Evolutionary conservation across 495 filamentous ascomycete species (phyloP), one percentile per base, ranked within the genome.

Genomic region (Aspergillus haitiensis): DNA sequence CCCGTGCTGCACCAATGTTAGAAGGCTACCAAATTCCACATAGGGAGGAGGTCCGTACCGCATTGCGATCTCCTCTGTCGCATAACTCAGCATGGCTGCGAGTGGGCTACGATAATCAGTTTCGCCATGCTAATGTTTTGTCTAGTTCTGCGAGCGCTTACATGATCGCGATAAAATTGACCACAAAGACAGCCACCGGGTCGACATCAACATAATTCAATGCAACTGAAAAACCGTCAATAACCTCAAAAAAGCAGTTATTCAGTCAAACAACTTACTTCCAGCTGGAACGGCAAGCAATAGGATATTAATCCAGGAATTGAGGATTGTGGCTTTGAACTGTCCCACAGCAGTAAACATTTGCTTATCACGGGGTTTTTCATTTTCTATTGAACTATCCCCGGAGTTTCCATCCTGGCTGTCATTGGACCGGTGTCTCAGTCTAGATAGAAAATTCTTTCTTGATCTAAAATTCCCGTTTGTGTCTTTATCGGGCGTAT

Each of bases 81-180:
- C 80, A 53, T 76, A 83, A 69, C 79, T 79, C 55, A 83, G 66
- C 78, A 83, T 81, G 15, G 80, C 79, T 16, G 81, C 81, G 39
- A 83, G 71, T 6, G 81, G 81, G 50, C 78, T 79, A 31, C 21
- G 7, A 47, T n/a, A 21, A 18, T 47, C 44, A 47, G 44, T 31
- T 32, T 40, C 11, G 31, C 49, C 35, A 49, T 51, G 42, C 4
- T 27, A 33, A 27, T 27, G 7, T 3, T 39, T 12, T 11, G 18
- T 7, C 27, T 0, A 31, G 15, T 37, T 32, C 2, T 13, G 33
- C 9, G 3, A 13, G 21, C 40, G 15, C 73, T 46, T 68, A 76
- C 73, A 96, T 81, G 60, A 96, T 96, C 39, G 91, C 91, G 60
- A 94, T 83, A 67, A 96, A 96, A 74, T 96, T 96, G 64, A 94